Base-by-base conservation (phyloP, 108 stramenopile genomes). In the Skeletonema tropicum region DNA sequence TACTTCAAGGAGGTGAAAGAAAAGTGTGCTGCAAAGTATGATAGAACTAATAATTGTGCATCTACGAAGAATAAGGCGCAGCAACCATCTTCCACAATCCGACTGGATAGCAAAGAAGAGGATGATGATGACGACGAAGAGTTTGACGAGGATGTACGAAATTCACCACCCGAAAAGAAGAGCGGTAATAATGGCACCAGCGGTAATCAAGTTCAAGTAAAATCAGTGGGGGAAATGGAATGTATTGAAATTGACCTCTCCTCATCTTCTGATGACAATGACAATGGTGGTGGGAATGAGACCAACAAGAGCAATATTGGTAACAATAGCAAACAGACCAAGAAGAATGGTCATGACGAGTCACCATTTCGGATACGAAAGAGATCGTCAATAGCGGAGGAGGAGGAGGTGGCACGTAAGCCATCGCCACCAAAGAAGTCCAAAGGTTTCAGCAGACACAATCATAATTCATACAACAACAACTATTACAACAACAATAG, bases 171-270 rank as follows among this genome's bases (percentile, higher is more conserved):
- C 7, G n/a, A 23, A 21, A 52, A 23, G 49, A 21, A 52, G 21
- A 23, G 49, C 6, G 49, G 58, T 26, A 42, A 9, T 13, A 63
- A 39, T 70, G 11, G 46, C 35, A 13, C 6, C 49, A 13, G 8
- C 5, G 66, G 41, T 29, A 15, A 26, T 3, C 35, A 8, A 23
- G 23, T 17, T 29, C 73, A 57, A 31, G 21, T 11, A 29, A 39
- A 60, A n/a, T 3, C 49, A 59, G 41, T 25, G 49, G 49, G 21
- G 21, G 45, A 60, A 8, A 39, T 63, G 1, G 68, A 75, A 33
- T 71, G 75, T 63, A 73, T 73, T 57, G 72, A 73, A 26, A 73
- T 73, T 62, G 72, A 73, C 57, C 48, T 64, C 19, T 69, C 68
- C 36, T 69, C 68, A 25, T 73, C 60, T 23, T 73, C 63, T 7